Percentiles rank a stretch among this genome's conserved stretches.
Conservation (phyloP, 73 alveolate species). For the Paramecium octaurelia region DNA sequence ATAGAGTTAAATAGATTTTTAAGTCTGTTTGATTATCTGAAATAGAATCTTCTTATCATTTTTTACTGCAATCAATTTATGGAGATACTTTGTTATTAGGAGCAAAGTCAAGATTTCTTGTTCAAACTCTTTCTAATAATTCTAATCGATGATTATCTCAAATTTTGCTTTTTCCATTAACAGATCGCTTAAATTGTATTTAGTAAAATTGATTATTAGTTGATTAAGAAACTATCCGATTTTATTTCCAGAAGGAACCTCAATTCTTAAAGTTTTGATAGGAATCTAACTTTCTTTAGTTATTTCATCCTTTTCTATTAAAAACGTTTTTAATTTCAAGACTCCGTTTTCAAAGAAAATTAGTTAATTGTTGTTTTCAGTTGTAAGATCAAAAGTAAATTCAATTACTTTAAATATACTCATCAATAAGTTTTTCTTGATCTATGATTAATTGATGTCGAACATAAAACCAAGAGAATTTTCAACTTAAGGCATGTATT, state of each 20-base stretch:
- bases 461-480: neutral
- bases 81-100: neutral
- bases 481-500: neutral
- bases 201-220: neutral
- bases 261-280: neutral
- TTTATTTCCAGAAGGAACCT: neutral
- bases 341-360: neutral
- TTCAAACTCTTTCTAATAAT: neutral
- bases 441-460: neutral
- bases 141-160: neutral
- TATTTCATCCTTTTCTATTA: neutral
- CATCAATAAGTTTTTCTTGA: neutral
- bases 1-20: neutral
- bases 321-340: neutral
- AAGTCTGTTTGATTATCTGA: neutral
- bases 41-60: neutral
- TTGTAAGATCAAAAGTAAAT: neutral
- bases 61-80: neutral
- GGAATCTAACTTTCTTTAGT: too few relatives aligned
- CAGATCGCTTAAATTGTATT: neutral
- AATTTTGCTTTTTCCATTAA: neutral
- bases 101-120: neutral
- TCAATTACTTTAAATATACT: neutral
- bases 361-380: neutral
- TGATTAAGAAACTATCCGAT: neutral